These are phyloP conservation scores for Globisporangium uncinulatum DNA, from an alignment of 352 stramenopile genomes.

Conservation along the genomic window DNA sequence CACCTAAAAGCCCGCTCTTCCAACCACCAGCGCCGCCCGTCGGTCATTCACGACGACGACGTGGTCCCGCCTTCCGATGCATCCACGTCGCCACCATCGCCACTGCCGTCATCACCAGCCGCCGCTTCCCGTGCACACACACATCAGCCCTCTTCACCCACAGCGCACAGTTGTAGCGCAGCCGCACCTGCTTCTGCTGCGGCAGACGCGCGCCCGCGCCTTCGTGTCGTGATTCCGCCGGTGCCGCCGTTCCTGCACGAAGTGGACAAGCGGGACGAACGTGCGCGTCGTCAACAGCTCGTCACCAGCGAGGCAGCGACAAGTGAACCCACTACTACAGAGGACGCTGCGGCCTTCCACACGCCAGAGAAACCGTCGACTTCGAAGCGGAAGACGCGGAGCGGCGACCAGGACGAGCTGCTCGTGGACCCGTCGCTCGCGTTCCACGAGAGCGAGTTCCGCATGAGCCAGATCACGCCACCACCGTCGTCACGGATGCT, in stretches of 20 bases:
- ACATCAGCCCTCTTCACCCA: background rate
- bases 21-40: background rate
- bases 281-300: background rate
- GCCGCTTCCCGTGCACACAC: background rate
- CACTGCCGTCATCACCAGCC: conserved; percentile 3
- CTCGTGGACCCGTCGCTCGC: conserved; percentile 15
- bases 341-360: conserved; percentile 1
- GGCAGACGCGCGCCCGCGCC: background rate
- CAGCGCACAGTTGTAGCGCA: too few species aligned
- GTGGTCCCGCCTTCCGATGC: conserved; percentile 8
- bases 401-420: conserved; percentile 2
- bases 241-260: conserved; percentile 16
- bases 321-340: background rate
- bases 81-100: background rate
- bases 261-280: conserved; percentile 11
- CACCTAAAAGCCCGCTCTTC: too few species aligned
- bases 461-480: conserved; percentile 49
- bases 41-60: conserved; percentile 1
- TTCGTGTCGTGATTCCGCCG: conserved; percentile 15
- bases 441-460: conserved; percentile 20
- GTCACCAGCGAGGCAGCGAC: background rate
- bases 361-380: conserved; percentile 14
- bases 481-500: conserved; percentile 62
- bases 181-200: background rate
- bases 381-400: conserved; percentile 9